These are phyloP conservation scores for Tetrahymena thermophila DNA, from an alignment of 73 alveolate genomes.

Conservation along the genomic window DNA sequence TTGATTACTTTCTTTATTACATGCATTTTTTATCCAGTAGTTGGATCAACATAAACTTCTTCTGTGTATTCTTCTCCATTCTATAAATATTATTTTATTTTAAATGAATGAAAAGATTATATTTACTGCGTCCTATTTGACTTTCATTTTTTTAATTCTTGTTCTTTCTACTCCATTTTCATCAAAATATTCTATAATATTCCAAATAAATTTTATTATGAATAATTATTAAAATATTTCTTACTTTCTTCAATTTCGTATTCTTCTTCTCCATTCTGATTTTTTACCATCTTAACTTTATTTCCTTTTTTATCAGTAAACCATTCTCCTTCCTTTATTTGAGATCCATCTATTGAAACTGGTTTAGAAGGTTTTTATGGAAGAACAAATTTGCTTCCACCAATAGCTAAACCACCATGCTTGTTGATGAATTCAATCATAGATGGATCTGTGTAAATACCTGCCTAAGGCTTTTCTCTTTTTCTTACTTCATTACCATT, in stretches of 20 bases:
- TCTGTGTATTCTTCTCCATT: not conserved
- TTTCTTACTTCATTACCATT: slow-evolving; percentile 32
- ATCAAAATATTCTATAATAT: slow-evolving; percentile 14
- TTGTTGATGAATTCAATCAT: slow-evolving; percentile 17
- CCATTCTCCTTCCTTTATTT: not conserved
- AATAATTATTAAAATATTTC: not conserved
- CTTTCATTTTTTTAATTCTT: slow-evolving; percentile 39
- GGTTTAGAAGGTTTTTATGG: slow-evolving; percentile 21
- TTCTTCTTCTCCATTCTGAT: slow-evolving; percentile 35
- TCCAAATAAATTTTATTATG: not conserved
- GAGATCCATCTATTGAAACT: slow-evolving; percentile 13
- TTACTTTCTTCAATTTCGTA: slow-evolving; percentile 30
- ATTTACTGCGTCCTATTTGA: slow-evolving; percentile 9
- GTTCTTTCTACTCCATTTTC: slow-evolving; percentile 16
- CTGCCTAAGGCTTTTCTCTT: slow-evolving; percentile 19
- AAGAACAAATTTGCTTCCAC: slow-evolving; percentile 28
- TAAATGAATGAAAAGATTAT: not conserved
- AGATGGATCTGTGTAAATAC: slow-evolving; percentile 11
- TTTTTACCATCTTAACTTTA: slow-evolving; percentile 1
- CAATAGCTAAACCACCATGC: slow-evolving; percentile 45
- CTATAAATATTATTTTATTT: no score
- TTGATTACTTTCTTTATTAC: not conserved
- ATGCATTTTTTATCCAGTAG: not conserved
- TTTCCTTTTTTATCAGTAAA: not conserved
- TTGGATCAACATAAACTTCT: not conserved